A percentile compares a stretch with the other conserved stretches of the same genome.
Evolutionary conservation across 495 filamentous ascomycete genomes (phyloP).

Genomic region (Talaromyces borbonicus): DNA sequence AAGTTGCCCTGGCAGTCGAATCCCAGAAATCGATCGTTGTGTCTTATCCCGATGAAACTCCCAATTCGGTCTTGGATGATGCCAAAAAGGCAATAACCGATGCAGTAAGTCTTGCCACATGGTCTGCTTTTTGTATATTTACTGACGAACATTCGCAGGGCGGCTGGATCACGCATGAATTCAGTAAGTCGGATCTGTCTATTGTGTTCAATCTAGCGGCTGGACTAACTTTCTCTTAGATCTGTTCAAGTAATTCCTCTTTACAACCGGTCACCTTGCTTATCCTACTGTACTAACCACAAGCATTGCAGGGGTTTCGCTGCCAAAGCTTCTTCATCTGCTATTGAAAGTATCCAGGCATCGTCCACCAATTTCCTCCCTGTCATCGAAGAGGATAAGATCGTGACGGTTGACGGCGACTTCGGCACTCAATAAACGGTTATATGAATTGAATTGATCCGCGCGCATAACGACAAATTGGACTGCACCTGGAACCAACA

Average conservation of each 20-base stretch:
- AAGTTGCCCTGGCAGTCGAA: constrained; percentile 43
- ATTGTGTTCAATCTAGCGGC: neutral
- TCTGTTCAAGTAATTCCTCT: constrained; percentile 37
- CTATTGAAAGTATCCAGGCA: constrained; percentile 59
- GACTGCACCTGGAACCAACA: no score
- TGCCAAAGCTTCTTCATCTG: constrained; percentile 55
- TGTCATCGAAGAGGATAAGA: constrained; percentile 66
- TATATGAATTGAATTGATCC: no score
- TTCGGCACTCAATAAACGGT: constrained; percentile 13
- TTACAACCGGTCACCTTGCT: neutral
- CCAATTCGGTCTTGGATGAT: constrained; percentile 53
- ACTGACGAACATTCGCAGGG: constrained; percentile 25
- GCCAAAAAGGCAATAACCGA: constrained; percentile 61
- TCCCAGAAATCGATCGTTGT: constrained; percentile 66
- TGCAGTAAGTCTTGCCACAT: constrained; percentile 34
- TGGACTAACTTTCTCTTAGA: constrained; percentile 18
- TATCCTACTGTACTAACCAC: constrained; percentile 16
- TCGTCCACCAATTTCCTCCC: constrained; percentile 55
- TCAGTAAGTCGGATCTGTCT: constrained; percentile 27
- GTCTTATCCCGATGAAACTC: constrained; percentile 64
- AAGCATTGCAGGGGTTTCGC: constrained; percentile 78
- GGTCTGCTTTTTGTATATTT: constrained; percentile 16
- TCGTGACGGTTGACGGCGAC: constrained; percentile 38
- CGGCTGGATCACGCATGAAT: constrained; percentile 45
- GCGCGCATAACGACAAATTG: no score